phyloP scores from a whole-genome alignment of 192 early-diverging fungal species.

The Chytriomyces sp. region DNA sequence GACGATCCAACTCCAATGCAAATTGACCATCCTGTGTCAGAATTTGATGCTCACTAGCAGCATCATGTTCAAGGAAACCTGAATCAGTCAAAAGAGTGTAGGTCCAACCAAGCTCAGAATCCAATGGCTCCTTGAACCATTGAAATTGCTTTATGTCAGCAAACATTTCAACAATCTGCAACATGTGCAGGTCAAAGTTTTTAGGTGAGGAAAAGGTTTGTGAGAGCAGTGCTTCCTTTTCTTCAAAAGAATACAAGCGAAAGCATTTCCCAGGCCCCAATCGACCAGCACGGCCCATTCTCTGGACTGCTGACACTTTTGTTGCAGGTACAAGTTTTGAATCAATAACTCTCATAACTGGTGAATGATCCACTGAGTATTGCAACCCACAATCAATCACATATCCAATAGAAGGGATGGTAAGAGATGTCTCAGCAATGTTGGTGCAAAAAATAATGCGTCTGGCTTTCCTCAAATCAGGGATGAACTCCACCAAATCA shows the following conservation, averaged over 20 bases:
- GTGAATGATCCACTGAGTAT: conserved; percentile 13
- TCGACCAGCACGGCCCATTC: conserved; percentile 92
- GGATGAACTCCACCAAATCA: conserved; percentile 16
- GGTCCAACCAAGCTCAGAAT: conserved; percentile 20
- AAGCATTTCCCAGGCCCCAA: conserved; percentile 88
- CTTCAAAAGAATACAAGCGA: conserved; percentile 78
- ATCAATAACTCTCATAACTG: conserved; percentile 77
- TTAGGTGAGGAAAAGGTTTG: conserved; percentile 51
- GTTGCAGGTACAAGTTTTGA: conserved; percentile 60
- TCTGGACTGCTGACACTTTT: conserved; percentile 87
- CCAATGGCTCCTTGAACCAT: conserved; percentile 26
- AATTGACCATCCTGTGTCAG: conserved; percentile 19
- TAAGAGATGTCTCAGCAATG: conserved; percentile 98
- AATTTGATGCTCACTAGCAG: neutral
- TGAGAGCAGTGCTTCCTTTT: conserved; percentile 75
- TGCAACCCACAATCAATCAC: conserved; percentile 89
- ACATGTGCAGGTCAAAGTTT: conserved; percentile 23
- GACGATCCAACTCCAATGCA: conserved; percentile 20
- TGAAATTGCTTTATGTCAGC: conserved; percentile 13
- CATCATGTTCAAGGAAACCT: neutral
- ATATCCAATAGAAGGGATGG: conserved; percentile 89
- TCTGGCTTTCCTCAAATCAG: conserved; percentile 49
- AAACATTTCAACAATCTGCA: conserved; percentile 26
- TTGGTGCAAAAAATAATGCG: conserved; percentile 96
- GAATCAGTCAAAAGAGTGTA: neutral